A percentile compares a stretch with the other conserved stretches of the same genome.
Evolutionary conservation across 1,284 basidiomycete genomes (phyloP).

Genomic region (Cerioporus squamosus): DNA sequence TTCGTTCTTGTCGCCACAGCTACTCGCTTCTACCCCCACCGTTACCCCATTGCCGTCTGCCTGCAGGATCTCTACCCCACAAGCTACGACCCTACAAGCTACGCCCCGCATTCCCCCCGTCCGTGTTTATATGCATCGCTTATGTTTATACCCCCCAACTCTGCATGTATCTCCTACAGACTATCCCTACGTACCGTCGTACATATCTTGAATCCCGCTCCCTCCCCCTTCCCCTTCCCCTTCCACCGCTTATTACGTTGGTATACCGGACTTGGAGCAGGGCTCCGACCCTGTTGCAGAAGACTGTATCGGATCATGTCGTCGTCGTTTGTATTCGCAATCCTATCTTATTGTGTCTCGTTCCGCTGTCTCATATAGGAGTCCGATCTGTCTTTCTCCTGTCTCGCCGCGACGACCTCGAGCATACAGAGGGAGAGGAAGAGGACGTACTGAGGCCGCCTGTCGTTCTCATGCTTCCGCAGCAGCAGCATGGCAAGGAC

Average conservation of each 20-base stretch:
- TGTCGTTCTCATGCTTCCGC: background rate
- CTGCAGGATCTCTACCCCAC: background rate
- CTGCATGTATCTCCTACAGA: slow-evolving; percentile 30
- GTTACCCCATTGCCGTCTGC: too few relatives aligned
- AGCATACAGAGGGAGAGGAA: too few relatives aligned
- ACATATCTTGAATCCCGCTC: background rate
- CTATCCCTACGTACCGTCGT: slow-evolving; percentile 8
- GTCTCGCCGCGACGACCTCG: too few relatives aligned
- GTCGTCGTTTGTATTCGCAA: slow-evolving; percentile 15
- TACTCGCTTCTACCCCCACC: background rate
- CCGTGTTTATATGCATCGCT: slow-evolving; percentile 14
- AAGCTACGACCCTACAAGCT: background rate
- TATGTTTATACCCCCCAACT: slow-evolving; percentile 27
- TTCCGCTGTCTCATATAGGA: too few relatives aligned
- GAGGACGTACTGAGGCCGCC: background rate
- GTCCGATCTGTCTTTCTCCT: background rate
- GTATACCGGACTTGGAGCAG: slow-evolving; percentile 14
- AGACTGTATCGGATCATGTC: slow-evolving; percentile 16
- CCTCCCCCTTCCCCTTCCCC: background rate
- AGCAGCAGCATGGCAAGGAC: background rate
- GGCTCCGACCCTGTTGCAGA: slow-evolving; percentile 11
- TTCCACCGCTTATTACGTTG: background rate
- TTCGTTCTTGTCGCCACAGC: background rate
- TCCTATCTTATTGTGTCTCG: slow-evolving; percentile 23
- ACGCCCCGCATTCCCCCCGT: background rate